phyloP scores from a whole-genome alignment of 1,284 basidiomycete species.

The Trametes versicolor region DNA sequence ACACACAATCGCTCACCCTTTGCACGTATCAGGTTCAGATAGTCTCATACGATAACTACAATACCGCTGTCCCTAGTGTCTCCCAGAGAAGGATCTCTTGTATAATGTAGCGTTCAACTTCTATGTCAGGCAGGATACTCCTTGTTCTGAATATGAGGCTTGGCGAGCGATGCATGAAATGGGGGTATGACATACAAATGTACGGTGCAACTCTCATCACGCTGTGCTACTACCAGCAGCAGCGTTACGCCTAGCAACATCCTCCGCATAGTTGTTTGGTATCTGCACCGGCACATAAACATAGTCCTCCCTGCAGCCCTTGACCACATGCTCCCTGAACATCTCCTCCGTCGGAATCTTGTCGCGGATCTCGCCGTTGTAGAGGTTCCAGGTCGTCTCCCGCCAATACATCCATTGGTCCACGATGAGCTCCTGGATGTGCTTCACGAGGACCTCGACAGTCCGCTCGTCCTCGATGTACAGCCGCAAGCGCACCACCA shows the following conservation, averaged over 20 bases:
- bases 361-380: slow-evolving; percentile 49
- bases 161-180: too few relatives aligned
- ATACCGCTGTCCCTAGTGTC: slow-evolving; percentile 18
- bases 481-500: slow-evolving; percentile 64
- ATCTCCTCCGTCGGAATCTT: slow-evolving; percentile 48
- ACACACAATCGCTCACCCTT: slow-evolving; percentile 12
- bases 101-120: slow-evolving; percentile 25
- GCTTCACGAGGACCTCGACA: slow-evolving; percentile 78
- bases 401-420: slow-evolving; percentile 79
- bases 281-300: neutral
- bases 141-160: too few relatives aligned
- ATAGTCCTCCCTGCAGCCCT: slow-evolving; percentile 43
- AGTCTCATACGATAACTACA: slow-evolving; percentile 18
- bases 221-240: slow-evolving; percentile 3
- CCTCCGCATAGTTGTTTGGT: slow-evolving; percentile 2
- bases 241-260: neutral
- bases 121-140: neutral
- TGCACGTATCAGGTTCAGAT: slow-evolving; percentile 12
- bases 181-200: neutral
- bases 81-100: slow-evolving; percentile 17
- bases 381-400: slow-evolving; percentile 53
- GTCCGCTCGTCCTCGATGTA: slow-evolving; percentile 87
- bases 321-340: slow-evolving; percentile 48
- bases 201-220: neutral
- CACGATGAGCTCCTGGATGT: slow-evolving; percentile 78